Base-by-base conservation (phyloP, 495 filamentous ascomycete genomes). In the Eremomyces bilateralis region DNA sequence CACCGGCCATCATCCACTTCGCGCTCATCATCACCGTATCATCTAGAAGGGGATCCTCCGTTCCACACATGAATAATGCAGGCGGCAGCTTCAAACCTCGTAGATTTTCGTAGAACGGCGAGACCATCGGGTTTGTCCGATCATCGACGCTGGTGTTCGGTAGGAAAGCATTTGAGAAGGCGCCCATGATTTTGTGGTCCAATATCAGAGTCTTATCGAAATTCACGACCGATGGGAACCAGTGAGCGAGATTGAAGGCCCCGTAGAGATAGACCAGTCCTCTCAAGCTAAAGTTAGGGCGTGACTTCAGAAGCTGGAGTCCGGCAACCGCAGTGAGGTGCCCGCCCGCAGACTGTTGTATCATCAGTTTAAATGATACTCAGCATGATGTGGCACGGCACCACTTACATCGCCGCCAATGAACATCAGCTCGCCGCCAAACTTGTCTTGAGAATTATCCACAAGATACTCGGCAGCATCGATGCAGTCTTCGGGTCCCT, bases 1-100 rank as follows among this genome's bases (percentile, higher is more conserved):
- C 59, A 13, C 67, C 64, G 19, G 53, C 50, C 44, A 62, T 58
- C 46, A 40, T 29, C 63, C 64, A 71, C 49, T 62, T 64, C 15
- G 51, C 45, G 4, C 46, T 47, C 64, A 73, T 70, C 21, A 65
- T 38, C 16, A 70, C 41, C 13, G 56, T 63, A 44, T 71, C 67
- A 48, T 71, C 67, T 4, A 69, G 44, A 47, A 71, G 36, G 11
- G 48, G 52, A 44, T 71, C 68, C 37, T 60, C 57, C 6, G 63
- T 70, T 0, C 64, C 67, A 27, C 55, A 59, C 0, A 54, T 45
- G 42, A 69, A 67, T 4, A 73, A 43, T 20, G 65, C 61, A 0
- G 58, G 53, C 17, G 68, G 68, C 19, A 71, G 40, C 18, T 50
- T 46, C 40, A 59, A 45, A 13, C 40, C 40, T 4, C 48, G 40